Base-by-base conservation (phyloP, 805 yeast genomes). In the Nakazawaea ernobii region DNA sequence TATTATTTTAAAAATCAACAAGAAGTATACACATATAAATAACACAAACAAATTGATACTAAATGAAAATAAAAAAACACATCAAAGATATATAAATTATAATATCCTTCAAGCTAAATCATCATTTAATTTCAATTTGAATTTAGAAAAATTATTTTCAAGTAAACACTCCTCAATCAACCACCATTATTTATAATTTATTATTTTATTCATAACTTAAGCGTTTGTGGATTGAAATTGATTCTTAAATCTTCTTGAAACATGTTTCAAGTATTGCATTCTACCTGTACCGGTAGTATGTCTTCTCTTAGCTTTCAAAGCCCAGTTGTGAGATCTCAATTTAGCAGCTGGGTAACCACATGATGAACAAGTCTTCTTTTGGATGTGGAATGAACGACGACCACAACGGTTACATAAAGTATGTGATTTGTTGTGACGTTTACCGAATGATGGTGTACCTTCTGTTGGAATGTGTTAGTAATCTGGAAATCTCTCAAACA, bases 361-460 rank as follows among this genome's bases (percentile, higher is more conserved):
- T 62, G 94, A 77, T 73, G 98, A 74, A 81, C 99, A 94, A 68
- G 96, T 89, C 84, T 88, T 87, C 96, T 92, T 94, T 82, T 94
- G 99, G 73, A 85, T 78, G 81, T 94, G 98, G 95, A 92, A 92
- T 55, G 97, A 85, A 82, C 98, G 96, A 71, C 82, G 79, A 70
- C 98, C 98, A 82, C 99, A 94, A 86, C 96, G 86, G 82, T 86
- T 89, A 84, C 99, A 94, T 77, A 91, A 81, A 73, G 95, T 86
- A 89, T 94, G 99, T 73, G 98, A 86, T 82, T 94, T 94, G 92
- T 87, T 91, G 88, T 94, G 97, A 78, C 94, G 90, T 82, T 92
- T 92, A 84, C 99, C 99, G 84, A 89, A 85, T 75, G 97, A 89
- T 80, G 98, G 97, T 77, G 99, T 92, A 88, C 99, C 99, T 90